Base-by-base conservation (phyloP, 2,329 filamentous ascomycete species). In the Aureobasidium pullulans region DNA sequence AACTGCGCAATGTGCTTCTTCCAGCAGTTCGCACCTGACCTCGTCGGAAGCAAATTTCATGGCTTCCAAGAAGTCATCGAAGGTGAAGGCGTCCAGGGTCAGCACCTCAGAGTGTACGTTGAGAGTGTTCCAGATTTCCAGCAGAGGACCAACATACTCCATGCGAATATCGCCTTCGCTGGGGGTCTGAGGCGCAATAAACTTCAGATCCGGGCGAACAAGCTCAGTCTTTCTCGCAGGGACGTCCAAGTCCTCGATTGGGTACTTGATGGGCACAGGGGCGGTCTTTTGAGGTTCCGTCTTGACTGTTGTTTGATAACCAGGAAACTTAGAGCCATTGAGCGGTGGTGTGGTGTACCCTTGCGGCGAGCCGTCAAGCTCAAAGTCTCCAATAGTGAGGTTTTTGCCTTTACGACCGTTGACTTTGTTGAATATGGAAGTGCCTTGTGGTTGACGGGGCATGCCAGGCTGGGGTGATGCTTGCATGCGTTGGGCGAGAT, bases 81-180 rank as follows among this genome's bases (percentile, higher is more conserved):
- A 95, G 0, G 93, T 97, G 70, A 99, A 99, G 0, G 93, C 97
- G 72, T 99, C 94, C 29, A 99, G 80, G 68, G 90, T 84, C 69
- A 96, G 96, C 16, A 96, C 87, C 68, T 96, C 90, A 69, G 91
- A 96, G 70, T 96, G 96, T n/a, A 99, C 93, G 68, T 96, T 99
- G 36, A 99, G 80, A 0, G 92, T 96, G 67, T 96, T 91, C 94
- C 94, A 99, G 0, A 89, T 90, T 73, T 96, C 93, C 28, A 99
- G 76, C 15, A 97, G 77, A 2, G 85, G 81, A 0, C 92, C 91
- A n/a, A 96, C 84, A 3, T 90, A 93, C 66, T 88, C 85, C 84
- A 93, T 94, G 19, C 86, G 76, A 57, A 97, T 84, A 40, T 85
- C 83, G 44, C 68, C 71, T 59, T 72, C 70, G 64, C 32, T 81